Evolutionary conservation across 257 asterid genomes (phyloP), one percentile per base, ranked within the genome.

Genomic region (Ophiorrhiza pumila): DNA sequence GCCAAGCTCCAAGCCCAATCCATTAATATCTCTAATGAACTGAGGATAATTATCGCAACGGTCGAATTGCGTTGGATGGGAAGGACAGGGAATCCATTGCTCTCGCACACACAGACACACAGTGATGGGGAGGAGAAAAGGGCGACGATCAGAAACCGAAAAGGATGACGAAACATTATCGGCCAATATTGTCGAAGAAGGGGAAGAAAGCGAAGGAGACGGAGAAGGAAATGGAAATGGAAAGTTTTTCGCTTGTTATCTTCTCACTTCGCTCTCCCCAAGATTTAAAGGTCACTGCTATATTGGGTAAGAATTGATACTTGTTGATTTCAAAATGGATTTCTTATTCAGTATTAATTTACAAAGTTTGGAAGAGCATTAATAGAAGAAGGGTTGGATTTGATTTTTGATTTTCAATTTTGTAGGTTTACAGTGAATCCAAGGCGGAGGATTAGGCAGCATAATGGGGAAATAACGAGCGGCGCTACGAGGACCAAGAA

Each of bases 401-500:
- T n/a, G n/a, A n/a, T 27, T 68, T 22, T 25, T 22, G 69, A 27
- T 9, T 71, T n/a, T 50, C 25, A 17, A 50, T 25, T n/a, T 50
- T 57, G 68, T 70, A 90, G 98, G 71, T 95, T 76, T 73, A 95
- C 98, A 27, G 91, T 95, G 79, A 88, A 95, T 66, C 99, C 99
- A 12, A 83, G 89, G 69, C 85, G 98, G 73, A 84, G 99, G 79
- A 91, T 95, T 61, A 83, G 97, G 86, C 99, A 92, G 83, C 99
- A 92, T 85, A 95, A 95, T 76, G 97, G 99, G 69, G 97, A 90
- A 72, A 85, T 84, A 32, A 75, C 86, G 76, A 69, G 94, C 50
- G 99, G 99, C 29, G 99, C 98, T 7, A 77, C 79, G 83, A 82
- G 96, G 82, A 95, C 99, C 7, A 92, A 95, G 94, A 82, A 56